A percentile compares a stretch with the other conserved stretches of the same genome.
Evolutionary conservation across 1,284 basidiomycete species (phyloP).

Genomic region (Cutaneotrichosporon cutaneum): DNA sequence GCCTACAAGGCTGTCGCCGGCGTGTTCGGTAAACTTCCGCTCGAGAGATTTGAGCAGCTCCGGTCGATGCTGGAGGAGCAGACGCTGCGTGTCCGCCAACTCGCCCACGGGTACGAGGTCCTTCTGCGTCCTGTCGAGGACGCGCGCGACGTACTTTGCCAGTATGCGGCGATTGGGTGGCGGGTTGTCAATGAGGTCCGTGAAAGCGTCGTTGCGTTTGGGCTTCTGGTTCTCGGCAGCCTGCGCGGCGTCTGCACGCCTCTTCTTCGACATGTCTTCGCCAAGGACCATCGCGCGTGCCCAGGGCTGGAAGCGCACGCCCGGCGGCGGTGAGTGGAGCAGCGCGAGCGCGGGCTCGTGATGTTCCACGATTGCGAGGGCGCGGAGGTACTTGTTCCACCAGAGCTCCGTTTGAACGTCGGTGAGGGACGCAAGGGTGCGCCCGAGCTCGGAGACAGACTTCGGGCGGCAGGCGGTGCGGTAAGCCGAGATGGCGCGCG

Average conservation of each 20-base stretch:
- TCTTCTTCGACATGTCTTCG: slow-evolving; percentile 7
- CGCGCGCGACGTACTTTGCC: not conserved
- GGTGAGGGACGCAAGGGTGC: slow-evolving; percentile 14
- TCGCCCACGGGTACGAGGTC: slow-evolving; percentile 15
- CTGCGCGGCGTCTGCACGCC: not conserved
- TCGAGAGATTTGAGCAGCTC: slow-evolving; percentile 21
- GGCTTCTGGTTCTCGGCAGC: no score
- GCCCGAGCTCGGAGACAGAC: slow-evolving; percentile 27
- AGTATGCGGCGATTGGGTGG: not conserved
- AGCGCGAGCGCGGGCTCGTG: slow-evolving; percentile 26
- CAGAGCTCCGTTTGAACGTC: slow-evolving; percentile 23
- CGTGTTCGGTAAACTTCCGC: slow-evolving; percentile 15
- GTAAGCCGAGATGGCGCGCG: slow-evolving; percentile 24
- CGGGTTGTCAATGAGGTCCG: not conserved
- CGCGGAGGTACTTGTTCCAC: slow-evolving; percentile 37
- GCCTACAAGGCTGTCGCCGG: not conserved
- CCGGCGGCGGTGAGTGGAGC: slow-evolving; percentile 23
- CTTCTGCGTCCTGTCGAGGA: slow-evolving; percentile 4
- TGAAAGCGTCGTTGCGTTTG: no score
- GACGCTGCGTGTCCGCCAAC: slow-evolving; percentile 23
- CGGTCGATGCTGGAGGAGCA: slow-evolving; percentile 16
- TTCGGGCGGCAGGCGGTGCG: slow-evolving; percentile 23
- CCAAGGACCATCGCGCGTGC: slow-evolving; percentile 22
- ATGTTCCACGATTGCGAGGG: slow-evolving; percentile 33
- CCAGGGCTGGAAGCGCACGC: slow-evolving; percentile 22